These are phyloP conservation scores for Anaeramoeba ignava DNA, from an alignment of 78 protist species.

Conservation along the genomic window DNA sequence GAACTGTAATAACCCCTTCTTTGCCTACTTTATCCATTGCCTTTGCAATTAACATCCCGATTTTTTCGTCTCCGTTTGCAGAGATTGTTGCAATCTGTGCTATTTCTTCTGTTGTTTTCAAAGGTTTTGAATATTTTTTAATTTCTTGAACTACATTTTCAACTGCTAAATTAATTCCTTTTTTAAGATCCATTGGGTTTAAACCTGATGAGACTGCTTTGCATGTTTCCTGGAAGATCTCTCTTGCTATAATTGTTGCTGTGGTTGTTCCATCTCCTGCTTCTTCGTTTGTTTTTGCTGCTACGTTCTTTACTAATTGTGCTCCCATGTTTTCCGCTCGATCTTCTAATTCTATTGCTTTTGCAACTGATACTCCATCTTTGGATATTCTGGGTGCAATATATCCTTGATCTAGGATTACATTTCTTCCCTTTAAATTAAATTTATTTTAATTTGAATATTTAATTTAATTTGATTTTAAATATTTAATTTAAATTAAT, in stretches of 20 bases:
- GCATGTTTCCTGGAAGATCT: conserved; percentile 86
- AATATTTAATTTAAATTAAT: too few relatives aligned
- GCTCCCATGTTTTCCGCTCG: conserved; percentile 89
- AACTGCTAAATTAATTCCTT: conserved; percentile 85
- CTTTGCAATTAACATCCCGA: conserved; percentile 85
- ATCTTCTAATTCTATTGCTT: conserved; percentile 81
- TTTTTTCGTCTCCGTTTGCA: conserved; percentile 90
- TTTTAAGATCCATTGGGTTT: conserved; percentile 91
- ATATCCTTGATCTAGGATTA: conserved; percentile 78
- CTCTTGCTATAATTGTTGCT: conserved; percentile 90
- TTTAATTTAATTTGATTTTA: too few relatives aligned
- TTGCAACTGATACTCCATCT: conserved; percentile 99
- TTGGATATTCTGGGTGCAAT: conserved; percentile 97
- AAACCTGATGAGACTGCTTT: conserved; percentile 89
- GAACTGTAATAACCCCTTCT: conserved; percentile 97
- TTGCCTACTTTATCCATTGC: conserved; percentile 96
- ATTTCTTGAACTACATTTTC: conserved; percentile 57
- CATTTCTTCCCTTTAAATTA: conserved; percentile 99
- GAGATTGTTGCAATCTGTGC: conserved; percentile 91
- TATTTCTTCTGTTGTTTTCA: conserved; percentile 80
- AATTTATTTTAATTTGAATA: too few relatives aligned
- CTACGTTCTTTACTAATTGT: conserved; percentile 76
- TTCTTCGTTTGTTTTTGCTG: conserved; percentile 90
- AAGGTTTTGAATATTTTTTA: conserved; percentile 51
- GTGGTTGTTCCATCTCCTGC: conserved; percentile 96